Conservation (phyloP, 2,329 filamentous ascomycete genomes). For the Microcera coccophila region DNA sequence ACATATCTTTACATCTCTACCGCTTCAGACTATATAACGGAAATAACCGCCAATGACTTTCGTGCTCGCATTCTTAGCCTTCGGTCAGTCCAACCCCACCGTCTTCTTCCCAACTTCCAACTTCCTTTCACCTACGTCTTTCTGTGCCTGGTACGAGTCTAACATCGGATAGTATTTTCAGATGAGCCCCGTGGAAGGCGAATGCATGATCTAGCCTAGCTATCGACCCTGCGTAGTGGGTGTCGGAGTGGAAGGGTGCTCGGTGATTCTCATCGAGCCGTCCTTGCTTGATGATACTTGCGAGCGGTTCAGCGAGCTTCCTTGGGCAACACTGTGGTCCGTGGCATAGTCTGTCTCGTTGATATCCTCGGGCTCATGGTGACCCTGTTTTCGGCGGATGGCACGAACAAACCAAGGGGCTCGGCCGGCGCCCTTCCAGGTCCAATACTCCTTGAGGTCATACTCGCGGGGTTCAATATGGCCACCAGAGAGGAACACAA, state of each 20-base stretch:
- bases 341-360: not conserved
- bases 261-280: conserved; percentile 9
- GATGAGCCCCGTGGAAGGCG: too few relatives aligned
- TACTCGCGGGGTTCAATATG: conserved; percentile 48
- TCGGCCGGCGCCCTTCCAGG: conserved; percentile 47
- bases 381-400: conserved; percentile 18
- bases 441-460: conserved; percentile 54
- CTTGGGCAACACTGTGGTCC: conserved; percentile 10
- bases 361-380: not conserved
- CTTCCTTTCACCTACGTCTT: too few relatives aligned
- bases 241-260: conserved; percentile 18
- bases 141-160: too few relatives aligned
- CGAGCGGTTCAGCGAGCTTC: conserved; percentile 9
- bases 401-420: conserved; percentile 47
- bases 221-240: conserved; percentile 7
- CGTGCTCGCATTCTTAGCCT: too few relatives aligned
- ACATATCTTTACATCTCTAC: too few relatives aligned
- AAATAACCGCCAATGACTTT: too few relatives aligned
- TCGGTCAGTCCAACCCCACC: too few relatives aligned
- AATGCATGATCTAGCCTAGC: conserved; percentile 14
- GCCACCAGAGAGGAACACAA: conserved; percentile 42
- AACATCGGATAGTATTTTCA: too few relatives aligned
- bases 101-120: too few relatives aligned
- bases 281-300: conserved; percentile 24
- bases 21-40: too few relatives aligned